Base-by-base conservation (phyloP, 179 eudicot species). In the Nepenthes alata region DNA sequence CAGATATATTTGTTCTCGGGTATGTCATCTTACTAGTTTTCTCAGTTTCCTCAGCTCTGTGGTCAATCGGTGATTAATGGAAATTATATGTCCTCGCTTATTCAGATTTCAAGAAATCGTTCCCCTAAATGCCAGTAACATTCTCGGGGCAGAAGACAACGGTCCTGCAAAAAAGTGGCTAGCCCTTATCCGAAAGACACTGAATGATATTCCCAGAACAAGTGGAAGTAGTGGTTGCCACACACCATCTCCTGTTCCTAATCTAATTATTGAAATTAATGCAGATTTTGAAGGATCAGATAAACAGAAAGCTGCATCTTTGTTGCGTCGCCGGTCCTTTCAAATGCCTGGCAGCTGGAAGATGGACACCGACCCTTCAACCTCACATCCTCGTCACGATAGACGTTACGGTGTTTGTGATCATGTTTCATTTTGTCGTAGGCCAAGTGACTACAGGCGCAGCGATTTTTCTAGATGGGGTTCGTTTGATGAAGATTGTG, bases 1-100 rank as follows among this genome's bases (percentile, higher is more conserved):
- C 97, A 12, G 97, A 91, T 67, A 86, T 91, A 9, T 91, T 88
- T 71, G 96, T 91, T 59, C 96, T 91, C 60, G 97, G 97, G 97
- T 91, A 84, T 61, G 72, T 44, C 2, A 1, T 12, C 16, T 11
- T 35, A 12, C 6, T 5, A 2, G 12, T 49, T 3, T 49, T 49
- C 7, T 25, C 11, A 16, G 7, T 4, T 55, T 10, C 16, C 14
- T 53, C 14, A 13, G 11, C n/a, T 5, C 11, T 5, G n/a, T 5
- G 52, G 3, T 49, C 52, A 9, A 25, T 25, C 25, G 25, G 25
- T 25, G 25, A 25, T 25, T 25, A 25, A 41, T 4, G 8, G 45
- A 41, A 41, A 4, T 13, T 14, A 11, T 38, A 39, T 25, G 2
- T 1, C 3, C 34, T 72, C 44, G 59, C n/a, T 69, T 6, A 4